Percentiles rank a stretch among this genome's conserved stretches.
Conservation (phyloP, 176 grass and related monocot species). For the Oryza longistaminata region DNA sequence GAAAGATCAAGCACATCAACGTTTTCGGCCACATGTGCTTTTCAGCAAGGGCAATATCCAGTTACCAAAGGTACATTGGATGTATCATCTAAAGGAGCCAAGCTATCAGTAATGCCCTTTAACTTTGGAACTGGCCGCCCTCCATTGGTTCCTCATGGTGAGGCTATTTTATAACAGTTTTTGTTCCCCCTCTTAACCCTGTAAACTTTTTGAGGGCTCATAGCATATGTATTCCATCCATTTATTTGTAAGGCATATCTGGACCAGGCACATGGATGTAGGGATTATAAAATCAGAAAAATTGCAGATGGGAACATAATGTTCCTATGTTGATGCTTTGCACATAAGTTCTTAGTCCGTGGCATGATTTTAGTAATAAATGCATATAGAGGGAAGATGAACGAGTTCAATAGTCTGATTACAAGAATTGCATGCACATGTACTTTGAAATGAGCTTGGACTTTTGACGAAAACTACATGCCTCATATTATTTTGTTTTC, state of each 20-base stretch:
- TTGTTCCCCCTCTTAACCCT: constrained; percentile 13
- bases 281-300: not conserved
- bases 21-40: constrained; percentile 42
- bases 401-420: not conserved
- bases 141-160: constrained; percentile 69
- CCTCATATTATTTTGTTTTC: constrained; percentile 17
- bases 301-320: not conserved
- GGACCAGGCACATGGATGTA: not conserved
- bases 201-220: constrained; percentile 26
- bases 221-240: not conserved
- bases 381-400: not conserved
- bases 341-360: not conserved
- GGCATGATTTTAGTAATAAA: not conserved
- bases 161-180: constrained; percentile 25
- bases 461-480: not conserved
- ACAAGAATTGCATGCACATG: not conserved
- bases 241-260: not conserved
- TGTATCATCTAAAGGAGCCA: constrained; percentile 49
- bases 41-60: constrained; percentile 37
- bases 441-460: not conserved
- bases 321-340: not conserved
- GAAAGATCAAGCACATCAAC: constrained; percentile 63
- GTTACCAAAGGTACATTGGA: constrained; percentile 36
- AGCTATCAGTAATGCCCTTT: constrained; percentile 49
- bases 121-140: constrained; percentile 62